Evolutionary conservation across 1,284 basidiomycete genomes (phyloP).

Genomic region (Malassezia brasiliensis): DNA sequence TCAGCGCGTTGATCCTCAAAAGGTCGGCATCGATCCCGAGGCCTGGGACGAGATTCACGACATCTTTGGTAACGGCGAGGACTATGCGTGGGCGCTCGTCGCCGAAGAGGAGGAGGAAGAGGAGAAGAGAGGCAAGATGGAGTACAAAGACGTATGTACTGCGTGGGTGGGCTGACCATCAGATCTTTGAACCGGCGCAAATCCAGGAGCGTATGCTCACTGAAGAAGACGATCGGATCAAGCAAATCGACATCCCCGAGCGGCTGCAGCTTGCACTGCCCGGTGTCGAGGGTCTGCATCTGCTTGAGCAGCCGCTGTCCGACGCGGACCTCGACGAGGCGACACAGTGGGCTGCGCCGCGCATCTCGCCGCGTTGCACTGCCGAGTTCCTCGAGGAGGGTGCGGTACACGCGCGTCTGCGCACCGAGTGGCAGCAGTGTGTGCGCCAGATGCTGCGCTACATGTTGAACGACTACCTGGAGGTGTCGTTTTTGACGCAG

Average conservation of each 20-base stretch:
- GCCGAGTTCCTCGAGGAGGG: slow-evolving; percentile 58
- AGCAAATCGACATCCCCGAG: slow-evolving; percentile 87
- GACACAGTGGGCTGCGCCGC: slow-evolving; percentile 76
- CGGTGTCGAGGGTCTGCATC: slow-evolving; percentile 53
- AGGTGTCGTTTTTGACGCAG: slow-evolving; percentile 89
- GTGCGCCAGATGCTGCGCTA: slow-evolving; percentile 71
- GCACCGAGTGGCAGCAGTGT: slow-evolving; percentile 64
- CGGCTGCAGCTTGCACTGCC: slow-evolving; percentile 80
- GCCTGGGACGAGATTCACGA: slow-evolving; percentile 95
- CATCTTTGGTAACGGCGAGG: slow-evolving; percentile 91
- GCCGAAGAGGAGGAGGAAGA: slow-evolving; percentile 34
- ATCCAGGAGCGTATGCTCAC: slow-evolving; percentile 83
- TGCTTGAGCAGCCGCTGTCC: slow-evolving; percentile 58
- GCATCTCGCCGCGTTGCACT: slow-evolving; percentile 58
- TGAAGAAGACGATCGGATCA: slow-evolving; percentile 77
- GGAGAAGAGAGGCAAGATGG: slow-evolving; percentile 52
- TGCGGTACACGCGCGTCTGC: slow-evolving; percentile 57
- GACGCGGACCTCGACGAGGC: slow-evolving; percentile 69
- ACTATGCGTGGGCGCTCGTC: slow-evolving; percentile 93
- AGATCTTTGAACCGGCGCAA: slow-evolving; percentile 98
- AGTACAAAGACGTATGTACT: slow-evolving; percentile 63
- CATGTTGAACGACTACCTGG: slow-evolving; percentile 74
- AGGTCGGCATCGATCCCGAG: slow-evolving; percentile 52
- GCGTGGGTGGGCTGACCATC: slow-evolving; percentile 50
- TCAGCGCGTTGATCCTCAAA: slow-evolving; percentile 54